A percentile compares a stretch with the other conserved stretches of the same genome.
Conservation (phyloP, 2,329 filamentous ascomycete genomes). For the Aspergillus sp. region DNA sequence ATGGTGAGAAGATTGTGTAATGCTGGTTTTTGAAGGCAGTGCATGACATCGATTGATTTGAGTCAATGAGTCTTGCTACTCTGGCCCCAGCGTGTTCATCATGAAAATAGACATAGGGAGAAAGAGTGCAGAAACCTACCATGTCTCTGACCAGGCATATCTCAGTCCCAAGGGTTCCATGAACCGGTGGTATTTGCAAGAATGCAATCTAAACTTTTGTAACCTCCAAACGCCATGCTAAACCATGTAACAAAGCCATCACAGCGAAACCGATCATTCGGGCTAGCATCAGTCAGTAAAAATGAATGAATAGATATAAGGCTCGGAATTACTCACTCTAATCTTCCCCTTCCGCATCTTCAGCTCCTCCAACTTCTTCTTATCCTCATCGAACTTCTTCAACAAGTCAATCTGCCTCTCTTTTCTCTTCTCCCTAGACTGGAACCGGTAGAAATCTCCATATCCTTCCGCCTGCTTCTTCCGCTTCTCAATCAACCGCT, state of each 20-base stretch:
- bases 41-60: conserved; percentile 29
- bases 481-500: conserved; percentile 58
- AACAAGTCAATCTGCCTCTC: conserved; percentile 68
- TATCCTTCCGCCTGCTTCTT: conserved; percentile 64
- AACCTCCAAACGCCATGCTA: conserved; percentile 33
- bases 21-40: conserved; percentile 64
- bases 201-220: conserved; percentile 15
- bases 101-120: conserved; percentile 22
- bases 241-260: conserved; percentile 16
- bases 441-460: conserved; percentile 80
- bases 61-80: conserved; percentile 40
- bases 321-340: conserved; percentile 37
- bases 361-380: conserved; percentile 69
- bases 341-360: conserved; percentile 65
- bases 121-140: not conserved
- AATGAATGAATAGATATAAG: not conserved
- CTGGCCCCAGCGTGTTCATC: conserved; percentile 57
- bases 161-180: not conserved
- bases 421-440: conserved; percentile 77
- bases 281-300: conserved; percentile 25
- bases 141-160: not conserved
- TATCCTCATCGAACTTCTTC: conserved; percentile 74
- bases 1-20: conserved; percentile 63
- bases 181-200: conserved; percentile 17
- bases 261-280: conserved; percentile 27